Base-by-base conservation (phyloP, 2,329 filamentous ascomycete genomes). In the Sclerotinia borealis region DNA sequence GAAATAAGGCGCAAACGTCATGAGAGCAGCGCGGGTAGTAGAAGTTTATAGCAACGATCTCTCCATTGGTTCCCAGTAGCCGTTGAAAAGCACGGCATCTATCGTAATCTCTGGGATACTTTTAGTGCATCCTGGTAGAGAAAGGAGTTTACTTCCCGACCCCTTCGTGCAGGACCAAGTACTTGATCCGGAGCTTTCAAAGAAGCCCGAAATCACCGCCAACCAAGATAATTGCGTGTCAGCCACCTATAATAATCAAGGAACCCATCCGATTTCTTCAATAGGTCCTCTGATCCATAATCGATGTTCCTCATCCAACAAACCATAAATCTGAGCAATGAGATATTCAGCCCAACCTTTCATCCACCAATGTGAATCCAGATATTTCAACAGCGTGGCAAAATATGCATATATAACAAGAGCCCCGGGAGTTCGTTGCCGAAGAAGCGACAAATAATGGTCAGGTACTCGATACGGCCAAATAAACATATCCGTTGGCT, bases 391-490 rank as follows among this genome's bases (percentile, higher is more conserved):
- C 6, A 77, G 59, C 15, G 76, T 72, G 19, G 73, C 73, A 54
- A 75, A 77, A 51, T 75, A 73, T 19, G 72, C 73, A 63, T 76
- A 76, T 17, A 78, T 76, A 47, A 70, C 71, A 6, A 78, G 63
- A 2, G 74, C 70, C 62, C 73, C 71, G 51, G 75, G 70, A 41
- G 72, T 73, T 63, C 73, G 73, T 43, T 68, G 66, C 34, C 70
- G 69, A 15, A 79, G 66, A 27, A 79, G 68, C 19, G 74, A 71
- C 11, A 79, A 64, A 27, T 77, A 75, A 5, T 75, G 74, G 59
- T 76, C 72, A 3, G 73, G 70, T 11, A 77, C 70, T 31, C 66
- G 60, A 67, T 76, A 78, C 52, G 78, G 71, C 77, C 77, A 79
- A 6, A 76, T 68, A 61, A 79, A 78, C 1, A 77, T 70, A 61